Evolutionary conservation across 2,329 filamentous ascomycete genomes (phyloP).

Genomic region (Hymenoscyphus repandus): DNA sequence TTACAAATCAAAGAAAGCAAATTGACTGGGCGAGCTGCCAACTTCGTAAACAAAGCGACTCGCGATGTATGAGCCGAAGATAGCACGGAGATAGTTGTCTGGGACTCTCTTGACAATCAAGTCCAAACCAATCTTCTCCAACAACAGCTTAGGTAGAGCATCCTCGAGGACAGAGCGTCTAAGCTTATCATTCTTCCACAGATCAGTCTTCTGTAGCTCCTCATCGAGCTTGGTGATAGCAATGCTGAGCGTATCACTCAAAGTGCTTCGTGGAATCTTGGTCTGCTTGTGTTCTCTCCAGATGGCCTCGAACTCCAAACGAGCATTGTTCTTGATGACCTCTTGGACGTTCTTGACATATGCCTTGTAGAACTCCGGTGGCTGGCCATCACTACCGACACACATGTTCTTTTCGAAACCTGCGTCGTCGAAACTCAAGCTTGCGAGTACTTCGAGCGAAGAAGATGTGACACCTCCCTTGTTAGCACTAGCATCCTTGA

Average conservation of each 20-base stretch:
- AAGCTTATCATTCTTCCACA: conserved; percentile 81
- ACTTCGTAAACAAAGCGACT: conserved; percentile 96
- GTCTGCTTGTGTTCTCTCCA: conserved; percentile 90
- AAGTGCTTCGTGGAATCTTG: conserved; percentile 71
- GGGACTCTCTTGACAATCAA: conserved; percentile 84
- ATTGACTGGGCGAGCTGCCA: conserved; percentile 87
- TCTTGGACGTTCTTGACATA: conserved; percentile 91
- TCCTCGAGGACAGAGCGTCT: conserved; percentile 74
- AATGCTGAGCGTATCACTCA: conserved; percentile 84
- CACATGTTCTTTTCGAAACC: conserved; percentile 95
- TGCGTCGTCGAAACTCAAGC: conserved; percentile 86
- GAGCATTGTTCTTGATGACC: conserved; percentile 85
- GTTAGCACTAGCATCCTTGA: conserved; percentile 97
- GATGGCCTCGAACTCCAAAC: conserved; percentile 95
- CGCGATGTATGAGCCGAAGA: conserved; percentile 93
- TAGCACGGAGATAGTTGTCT: conserved; percentile 84
- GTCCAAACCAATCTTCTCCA: conserved; percentile 87
- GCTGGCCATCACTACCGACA: conserved; percentile 66
- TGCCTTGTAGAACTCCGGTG: conserved; percentile 84
- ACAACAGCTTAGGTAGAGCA: conserved; percentile 76
- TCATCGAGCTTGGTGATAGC: conserved; percentile 97
- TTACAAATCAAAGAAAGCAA: conserved; percentile 98
- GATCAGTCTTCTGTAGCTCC: conserved; percentile 85
- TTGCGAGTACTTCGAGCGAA: conserved; percentile 91
- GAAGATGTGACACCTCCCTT: conserved; percentile 98